Conservation (phyloP, 176 grass and related monocot genomes). For the Calamus simplicifolius region DNA sequence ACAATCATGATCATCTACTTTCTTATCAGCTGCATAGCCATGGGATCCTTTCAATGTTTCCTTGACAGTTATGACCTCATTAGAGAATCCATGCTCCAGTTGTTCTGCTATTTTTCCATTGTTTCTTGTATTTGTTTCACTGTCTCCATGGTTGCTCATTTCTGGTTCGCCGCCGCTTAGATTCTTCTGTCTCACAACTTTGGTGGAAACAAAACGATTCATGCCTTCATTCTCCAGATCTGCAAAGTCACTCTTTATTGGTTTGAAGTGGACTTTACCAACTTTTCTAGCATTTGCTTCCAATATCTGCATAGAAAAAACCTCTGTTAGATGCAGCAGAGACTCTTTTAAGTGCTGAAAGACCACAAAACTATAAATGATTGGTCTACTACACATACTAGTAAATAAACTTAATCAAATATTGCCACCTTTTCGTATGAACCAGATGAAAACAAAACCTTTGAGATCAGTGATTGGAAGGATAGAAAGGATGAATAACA, state of each 20-base stretch:
- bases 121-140: too few species aligned
- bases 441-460: too few species aligned
- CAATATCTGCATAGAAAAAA: constrained; percentile 6
- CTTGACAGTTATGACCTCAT: background rate
- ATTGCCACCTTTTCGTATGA: too few species aligned
- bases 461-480: too few species aligned
- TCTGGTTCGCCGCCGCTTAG: background rate
- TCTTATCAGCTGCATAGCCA: background rate
- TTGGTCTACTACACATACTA: too few species aligned
- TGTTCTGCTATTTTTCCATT: background rate
- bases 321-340: background rate
- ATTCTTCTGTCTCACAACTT: background rate
- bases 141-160: too few species aligned
- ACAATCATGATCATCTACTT: background rate
- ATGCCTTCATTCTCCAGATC: background rate
- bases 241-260: constrained; percentile 1
- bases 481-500: too few species aligned
- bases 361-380: too few species aligned
- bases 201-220: background rate
- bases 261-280: constrained; percentile 4
- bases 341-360: background rate
- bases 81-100: background rate
- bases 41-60: too few species aligned
- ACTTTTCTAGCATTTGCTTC: constrained; percentile 17
- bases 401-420: too few species aligned